A percentile compares a stretch with the other conserved stretches of the same genome.
These are phyloP conservation scores for Tetracentron sinense DNA, from an alignment of 164 flowering plant species.

Conservation along the genomic window DNA sequence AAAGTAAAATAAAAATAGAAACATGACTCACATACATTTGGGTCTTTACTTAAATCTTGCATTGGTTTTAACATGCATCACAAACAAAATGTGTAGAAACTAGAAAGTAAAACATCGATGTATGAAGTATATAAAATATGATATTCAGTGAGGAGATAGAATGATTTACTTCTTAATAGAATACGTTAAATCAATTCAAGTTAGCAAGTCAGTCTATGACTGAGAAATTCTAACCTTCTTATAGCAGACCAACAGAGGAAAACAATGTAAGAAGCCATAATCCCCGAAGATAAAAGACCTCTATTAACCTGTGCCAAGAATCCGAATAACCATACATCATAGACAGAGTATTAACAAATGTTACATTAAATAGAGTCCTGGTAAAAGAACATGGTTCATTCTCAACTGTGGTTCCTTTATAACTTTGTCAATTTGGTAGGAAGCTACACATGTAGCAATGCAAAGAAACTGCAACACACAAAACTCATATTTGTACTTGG, in stretches of 20 bases:
- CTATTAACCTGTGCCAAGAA: conserved; percentile 58
- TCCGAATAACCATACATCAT: conserved; percentile 4
- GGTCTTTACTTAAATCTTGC: background rate
- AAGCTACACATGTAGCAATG: background rate
- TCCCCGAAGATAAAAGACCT: conserved; percentile 86
- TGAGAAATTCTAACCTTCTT: conserved; percentile 48
- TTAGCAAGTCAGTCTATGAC: background rate
- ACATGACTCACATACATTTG: no score
- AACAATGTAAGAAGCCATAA: conserved; percentile 80
- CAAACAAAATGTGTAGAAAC: background rate
- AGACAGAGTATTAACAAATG: background rate
- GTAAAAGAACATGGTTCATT: background rate
- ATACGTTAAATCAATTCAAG: background rate
- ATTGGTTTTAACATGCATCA: background rate
- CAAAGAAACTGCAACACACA: background rate
- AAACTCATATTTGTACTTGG: no score
- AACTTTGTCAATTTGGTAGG: background rate
- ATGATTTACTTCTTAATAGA: background rate
- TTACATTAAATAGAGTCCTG: background rate
- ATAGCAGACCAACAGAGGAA: conserved; percentile 95
- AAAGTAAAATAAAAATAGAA: background rate
- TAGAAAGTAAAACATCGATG: background rate
- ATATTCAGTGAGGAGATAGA: background rate
- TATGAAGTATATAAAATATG: background rate
- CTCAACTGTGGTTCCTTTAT: background rate